Evolutionary conservation across 179 eudicot genomes (phyloP).

Genomic region (Beta corolliflora): DNA sequence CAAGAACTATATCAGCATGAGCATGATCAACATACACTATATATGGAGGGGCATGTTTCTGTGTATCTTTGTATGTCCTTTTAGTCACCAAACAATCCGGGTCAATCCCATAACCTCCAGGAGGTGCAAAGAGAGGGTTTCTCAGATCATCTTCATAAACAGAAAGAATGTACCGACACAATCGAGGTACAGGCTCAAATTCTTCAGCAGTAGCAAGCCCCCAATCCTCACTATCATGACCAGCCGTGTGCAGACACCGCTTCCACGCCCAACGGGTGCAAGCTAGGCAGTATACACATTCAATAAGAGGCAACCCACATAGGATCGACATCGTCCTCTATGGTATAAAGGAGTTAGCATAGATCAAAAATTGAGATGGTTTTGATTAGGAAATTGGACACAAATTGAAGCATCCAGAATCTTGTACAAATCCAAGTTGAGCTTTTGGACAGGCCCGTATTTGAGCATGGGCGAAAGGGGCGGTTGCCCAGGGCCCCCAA

Average conservation of each 20-base stretch:
- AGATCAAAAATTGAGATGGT: constrained; percentile 16
- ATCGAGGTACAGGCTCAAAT: constrained; percentile 54
- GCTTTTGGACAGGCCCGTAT: no score
- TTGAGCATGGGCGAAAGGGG: no score
- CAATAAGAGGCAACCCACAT: constrained; percentile 48
- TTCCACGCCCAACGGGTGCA: constrained; percentile 61
- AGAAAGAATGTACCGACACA: constrained; percentile 53
- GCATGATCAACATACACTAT: constrained; percentile 81
- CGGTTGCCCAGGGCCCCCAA: no score
- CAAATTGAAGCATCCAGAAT: not conserved
- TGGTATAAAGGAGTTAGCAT: constrained; percentile 23
- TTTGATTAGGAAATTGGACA: not conserved
- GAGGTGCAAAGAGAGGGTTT: constrained; percentile 46
- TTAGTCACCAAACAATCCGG: constrained; percentile 39
- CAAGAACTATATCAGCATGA: constrained; percentile 68
- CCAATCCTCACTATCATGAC: constrained; percentile 58
- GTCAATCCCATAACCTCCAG: constrained; percentile 50
- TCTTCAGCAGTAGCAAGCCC: constrained; percentile 53
- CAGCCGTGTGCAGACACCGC: constrained; percentile 45
- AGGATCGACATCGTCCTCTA: constrained; percentile 46
- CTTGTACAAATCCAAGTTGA: constrained; percentile 12
- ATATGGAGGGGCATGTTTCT: constrained; percentile 69
- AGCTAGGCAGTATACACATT: constrained; percentile 48
- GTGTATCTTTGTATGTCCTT: constrained; percentile 51
- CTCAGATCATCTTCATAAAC: constrained; percentile 52